Evolutionary conservation across 352 stramenopile species (phyloP).

Genomic region (Phytophthora sojae): DNA sequence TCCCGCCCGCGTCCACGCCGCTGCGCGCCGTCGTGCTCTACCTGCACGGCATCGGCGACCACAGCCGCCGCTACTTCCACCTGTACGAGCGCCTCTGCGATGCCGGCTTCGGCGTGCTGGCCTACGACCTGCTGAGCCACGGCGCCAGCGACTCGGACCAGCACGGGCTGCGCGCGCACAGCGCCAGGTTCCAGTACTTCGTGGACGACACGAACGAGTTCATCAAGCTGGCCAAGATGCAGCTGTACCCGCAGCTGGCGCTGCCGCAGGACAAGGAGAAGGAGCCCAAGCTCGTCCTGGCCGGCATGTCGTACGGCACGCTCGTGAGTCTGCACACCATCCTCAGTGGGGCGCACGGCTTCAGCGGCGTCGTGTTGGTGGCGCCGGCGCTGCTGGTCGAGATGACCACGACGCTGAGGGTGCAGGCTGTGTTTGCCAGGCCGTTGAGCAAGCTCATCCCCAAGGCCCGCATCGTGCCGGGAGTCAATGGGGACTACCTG

Average conservation of each 20-base stretch:
- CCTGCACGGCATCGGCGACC: slow-evolving; percentile 59
- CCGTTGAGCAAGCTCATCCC: slow-evolving; percentile 60
- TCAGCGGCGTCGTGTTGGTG: slow-evolving; percentile 60
- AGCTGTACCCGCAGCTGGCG: slow-evolving; percentile 36
- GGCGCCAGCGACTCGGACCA: slow-evolving; percentile 49
- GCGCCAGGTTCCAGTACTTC: slow-evolving; percentile 50
- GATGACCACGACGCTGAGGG: slow-evolving; percentile 49
- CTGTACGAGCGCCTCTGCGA: slow-evolving; percentile 52
- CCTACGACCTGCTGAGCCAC: slow-evolving; percentile 61
- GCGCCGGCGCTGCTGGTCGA: slow-evolving; percentile 66
- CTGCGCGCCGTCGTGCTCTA: slow-evolving; percentile 59
- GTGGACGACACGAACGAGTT: slow-evolving; percentile 65
- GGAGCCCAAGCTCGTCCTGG: slow-evolving; percentile 54
- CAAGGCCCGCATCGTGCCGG: slow-evolving; percentile 59
- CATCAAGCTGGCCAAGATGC: slow-evolving; percentile 43
- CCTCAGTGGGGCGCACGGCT: slow-evolving; percentile 50
- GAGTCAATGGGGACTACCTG: slow-evolving; percentile 51
- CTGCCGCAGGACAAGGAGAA: background rate
- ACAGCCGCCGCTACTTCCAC: slow-evolving; percentile 52
- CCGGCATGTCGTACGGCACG: slow-evolving; percentile 71
- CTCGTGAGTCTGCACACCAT: slow-evolving; percentile 68
- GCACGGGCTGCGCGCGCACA: slow-evolving; percentile 41
- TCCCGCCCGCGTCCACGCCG: slow-evolving; percentile 23
- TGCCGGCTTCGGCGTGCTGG: slow-evolving; percentile 50
- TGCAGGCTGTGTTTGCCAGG: slow-evolving; percentile 51